These are phyloP conservation scores for Cladophialophora immunda DNA, from an alignment of 2,329 filamentous ascomycete species.

Conservation along the genomic window DNA sequence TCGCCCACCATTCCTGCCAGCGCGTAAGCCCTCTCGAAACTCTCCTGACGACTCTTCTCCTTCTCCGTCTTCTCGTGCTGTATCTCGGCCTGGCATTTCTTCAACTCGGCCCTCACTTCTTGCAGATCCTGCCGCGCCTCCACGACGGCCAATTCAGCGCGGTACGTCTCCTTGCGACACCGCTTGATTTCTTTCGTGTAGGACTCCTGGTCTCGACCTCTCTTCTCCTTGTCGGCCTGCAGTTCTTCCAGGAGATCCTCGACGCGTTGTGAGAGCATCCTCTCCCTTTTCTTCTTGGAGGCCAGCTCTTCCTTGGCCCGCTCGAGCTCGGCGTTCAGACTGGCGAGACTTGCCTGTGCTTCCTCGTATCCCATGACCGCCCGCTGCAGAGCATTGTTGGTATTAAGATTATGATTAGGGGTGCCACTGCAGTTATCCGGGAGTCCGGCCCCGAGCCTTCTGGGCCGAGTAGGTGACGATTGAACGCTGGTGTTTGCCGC, in stretches of 20 bases:
- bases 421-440: conserved; percentile 40
- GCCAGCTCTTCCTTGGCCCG: conserved; percentile 53
- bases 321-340: conserved; percentile 47
- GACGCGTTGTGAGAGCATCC: conserved; percentile 55
- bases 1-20: conserved; percentile 57
- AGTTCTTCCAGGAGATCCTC: conserved; percentile 61
- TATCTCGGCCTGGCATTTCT: conserved; percentile 62
- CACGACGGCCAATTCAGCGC: conserved; percentile 62
- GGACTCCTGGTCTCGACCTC: conserved; percentile 56
- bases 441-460: conserved; percentile 7
- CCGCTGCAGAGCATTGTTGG: conserved; percentile 53
- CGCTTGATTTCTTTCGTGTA: conserved; percentile 67
- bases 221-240: conserved; percentile 59
- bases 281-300: conserved; percentile 54
- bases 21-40: conserved; percentile 57
- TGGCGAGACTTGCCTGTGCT: conserved; percentile 51
- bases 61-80: conserved; percentile 58
- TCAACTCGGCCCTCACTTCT: conserved; percentile 54
- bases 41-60: conserved; percentile 56
- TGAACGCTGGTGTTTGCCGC: conserved; percentile 38
- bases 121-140: conserved; percentile 63
- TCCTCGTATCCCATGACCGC: conserved; percentile 58
- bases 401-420: conserved; percentile 41
- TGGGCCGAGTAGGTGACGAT: conserved; percentile 31
- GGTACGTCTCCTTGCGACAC: conserved; percentile 66